A percentile compares a stretch with the other conserved stretches of the same genome.
phyloP scores from a whole-genome alignment of 75 land plant species.

The Sequoiadendron giganteum region DNA sequence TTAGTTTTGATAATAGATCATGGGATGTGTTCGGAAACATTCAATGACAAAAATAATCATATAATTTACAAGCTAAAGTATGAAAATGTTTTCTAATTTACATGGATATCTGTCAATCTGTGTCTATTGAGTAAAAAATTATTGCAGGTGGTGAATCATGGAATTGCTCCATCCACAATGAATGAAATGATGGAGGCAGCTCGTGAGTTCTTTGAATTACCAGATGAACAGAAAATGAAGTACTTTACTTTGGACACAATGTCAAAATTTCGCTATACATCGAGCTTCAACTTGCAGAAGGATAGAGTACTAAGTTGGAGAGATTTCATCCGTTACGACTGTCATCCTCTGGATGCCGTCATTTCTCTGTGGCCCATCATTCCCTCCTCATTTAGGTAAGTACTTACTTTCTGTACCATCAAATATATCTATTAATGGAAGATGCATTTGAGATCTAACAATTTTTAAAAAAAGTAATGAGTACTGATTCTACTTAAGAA shows the following conservation, averaged over 20 bases:
- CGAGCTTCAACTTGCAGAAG: constrained; percentile 49
- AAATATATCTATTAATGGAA: too few relatives aligned
- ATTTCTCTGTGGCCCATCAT: constrained; percentile 42
- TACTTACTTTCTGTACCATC: too few relatives aligned
- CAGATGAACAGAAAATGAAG: constrained; percentile 44
- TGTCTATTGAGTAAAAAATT: not conserved
- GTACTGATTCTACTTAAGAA: too few relatives aligned
- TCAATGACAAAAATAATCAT: too few relatives aligned
- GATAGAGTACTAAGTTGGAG: constrained; percentile 60
- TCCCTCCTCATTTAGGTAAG: constrained; percentile 54
- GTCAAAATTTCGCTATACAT: constrained; percentile 47
- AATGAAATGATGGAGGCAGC: constrained; percentile 30
- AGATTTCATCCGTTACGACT: constrained; percentile 49
- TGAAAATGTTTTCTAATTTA: constrained; percentile 2
- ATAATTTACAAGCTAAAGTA: not conserved
- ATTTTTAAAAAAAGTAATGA: too few relatives aligned
- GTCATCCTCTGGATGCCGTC: constrained; percentile 18
- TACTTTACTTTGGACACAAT: constrained; percentile 41
- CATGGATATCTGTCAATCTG: constrained; percentile 13
- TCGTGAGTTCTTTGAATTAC: constrained; percentile 50
- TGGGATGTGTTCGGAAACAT: too few relatives aligned
- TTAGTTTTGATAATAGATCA: too few relatives aligned
- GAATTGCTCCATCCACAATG: constrained; percentile 24
- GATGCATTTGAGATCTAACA: too few relatives aligned
- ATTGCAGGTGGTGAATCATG: constrained; percentile 36